Evolutionary conservation across 177 flowering plant genomes (phyloP).

Genomic region (Vitis hybrid): DNA sequence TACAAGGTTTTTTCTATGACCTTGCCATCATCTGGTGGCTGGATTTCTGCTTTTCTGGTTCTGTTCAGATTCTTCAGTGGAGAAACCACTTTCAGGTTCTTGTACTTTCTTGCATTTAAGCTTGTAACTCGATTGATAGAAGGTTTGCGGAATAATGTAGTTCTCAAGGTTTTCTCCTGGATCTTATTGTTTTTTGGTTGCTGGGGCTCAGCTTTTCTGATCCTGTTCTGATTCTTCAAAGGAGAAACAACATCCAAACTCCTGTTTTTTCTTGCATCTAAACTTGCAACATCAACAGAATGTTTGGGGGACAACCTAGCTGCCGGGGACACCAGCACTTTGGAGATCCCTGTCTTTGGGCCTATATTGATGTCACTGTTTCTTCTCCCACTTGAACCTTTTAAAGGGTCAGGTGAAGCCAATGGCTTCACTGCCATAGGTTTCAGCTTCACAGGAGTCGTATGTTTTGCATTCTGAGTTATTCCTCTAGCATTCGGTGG

Average conservation of each 20-base stretch:
- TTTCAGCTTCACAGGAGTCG: conserved; percentile 20
- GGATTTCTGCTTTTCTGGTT: conserved; percentile 1
- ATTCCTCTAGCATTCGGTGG: conserved; percentile 2
- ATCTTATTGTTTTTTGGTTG: conserved; percentile 17
- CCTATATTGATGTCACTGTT: conserved; percentile 15
- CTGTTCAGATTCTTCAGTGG: conserved; percentile 23
- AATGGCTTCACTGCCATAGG: conserved; percentile 15
- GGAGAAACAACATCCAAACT: conserved; percentile 27
- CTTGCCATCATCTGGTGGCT: conserved; percentile 9
- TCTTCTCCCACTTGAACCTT: conserved; percentile 14
- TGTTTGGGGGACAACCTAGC: conserved; percentile 31
- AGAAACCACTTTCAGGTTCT: conserved; percentile 13
- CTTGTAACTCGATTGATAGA: conserved; percentile 23
- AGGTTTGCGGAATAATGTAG: conserved; percentile 24
- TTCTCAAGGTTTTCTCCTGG: conserved; percentile 22
- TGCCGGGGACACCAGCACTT: conserved; percentile 17
- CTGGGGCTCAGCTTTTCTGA: conserved; percentile 15
- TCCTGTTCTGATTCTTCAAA: conserved; percentile 28
- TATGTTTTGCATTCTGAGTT: conserved; percentile 1
- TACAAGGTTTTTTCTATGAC: conserved; percentile 42
- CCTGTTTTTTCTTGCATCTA: conserved; percentile 23
- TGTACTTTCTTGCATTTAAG: conserved; percentile 17
- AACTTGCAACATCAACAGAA: conserved; percentile 26
- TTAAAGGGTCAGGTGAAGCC: conserved; percentile 15
- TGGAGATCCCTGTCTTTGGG: conserved; percentile 20